These are phyloP conservation scores for Crepidotus variabilis DNA, from an alignment of 768 basidiomycete species.

Conservation along the genomic window DNA sequence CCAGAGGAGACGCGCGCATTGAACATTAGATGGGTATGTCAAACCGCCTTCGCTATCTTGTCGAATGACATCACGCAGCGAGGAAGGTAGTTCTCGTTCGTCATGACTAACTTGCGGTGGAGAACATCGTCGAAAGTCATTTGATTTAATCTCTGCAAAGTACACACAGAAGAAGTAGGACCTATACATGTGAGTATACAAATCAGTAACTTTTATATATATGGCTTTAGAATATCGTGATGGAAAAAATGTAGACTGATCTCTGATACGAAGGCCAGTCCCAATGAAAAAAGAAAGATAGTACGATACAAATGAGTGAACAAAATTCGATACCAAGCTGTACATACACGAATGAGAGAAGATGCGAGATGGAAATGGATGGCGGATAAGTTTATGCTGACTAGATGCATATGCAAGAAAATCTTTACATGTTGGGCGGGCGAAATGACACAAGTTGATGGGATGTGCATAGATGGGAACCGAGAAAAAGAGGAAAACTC, in stretches of 20 bases:
- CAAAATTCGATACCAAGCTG: background rate
- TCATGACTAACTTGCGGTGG: background rate
- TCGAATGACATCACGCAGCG: background rate
- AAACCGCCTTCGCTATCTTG: background rate
- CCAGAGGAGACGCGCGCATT: no score
- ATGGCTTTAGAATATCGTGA: background rate
- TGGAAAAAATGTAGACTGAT: background rate
- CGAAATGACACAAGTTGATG: background rate
- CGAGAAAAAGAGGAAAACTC: background rate
- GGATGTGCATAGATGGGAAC: background rate
- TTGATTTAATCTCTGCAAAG: background rate
- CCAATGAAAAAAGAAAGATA: background rate
- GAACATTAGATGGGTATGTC: background rate
- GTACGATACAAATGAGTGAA: background rate
- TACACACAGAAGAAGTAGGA: background rate
- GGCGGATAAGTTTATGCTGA: background rate
- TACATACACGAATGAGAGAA: background rate
- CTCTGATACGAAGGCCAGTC: background rate
- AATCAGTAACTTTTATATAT: background rate
- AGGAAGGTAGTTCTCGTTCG: background rate
- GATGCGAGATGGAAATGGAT: background rate
- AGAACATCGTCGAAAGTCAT: background rate
- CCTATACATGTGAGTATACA: background rate
- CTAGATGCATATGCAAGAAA: background rate
- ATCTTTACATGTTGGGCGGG: background rate